Evolutionary conservation across 768 basidiomycete genomes (phyloP), one percentile per base, ranked within the genome.

Genomic region (Trametes cubensis): DNA sequence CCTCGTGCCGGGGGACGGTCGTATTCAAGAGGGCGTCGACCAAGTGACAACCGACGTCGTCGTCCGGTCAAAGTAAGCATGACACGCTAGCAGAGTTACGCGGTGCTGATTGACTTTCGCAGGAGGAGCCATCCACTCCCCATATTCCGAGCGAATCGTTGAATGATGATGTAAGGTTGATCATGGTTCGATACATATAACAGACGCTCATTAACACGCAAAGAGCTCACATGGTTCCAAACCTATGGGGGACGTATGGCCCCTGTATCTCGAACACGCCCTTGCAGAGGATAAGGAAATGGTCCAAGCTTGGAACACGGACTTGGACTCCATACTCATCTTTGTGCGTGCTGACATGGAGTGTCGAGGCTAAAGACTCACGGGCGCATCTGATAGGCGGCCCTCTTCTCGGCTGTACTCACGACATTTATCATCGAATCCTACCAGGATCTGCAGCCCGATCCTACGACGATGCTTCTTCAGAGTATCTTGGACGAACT

Each of bases 381-480:
- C 7, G 1, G 17, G 3, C 20, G 18, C 18, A 20, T 17, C 17
- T 45, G 8, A 8, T 58, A 73, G 73, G 72, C 73, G 13, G 72
- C 70, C 48, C 62, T 74, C 17, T 74, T 73, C 58, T 73, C 73
- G 6, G 69, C 67, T n/a, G 68, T 70, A 14, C 21, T 69, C 38
- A 73, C 73, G 5, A 67, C 73, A 0, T 74, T 74, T 42, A 46
- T 72, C n/a, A 51, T 73, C 21, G 69, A 68, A 34, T 68, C 69
- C 18, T 69, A 69, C 30, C 49, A 47, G 10, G 62, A 50, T 15
- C 61, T 74, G 28, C 64, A 62, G 26, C 68, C 66, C 5, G 55
- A 68, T 23, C 58, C 63, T 5, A 64, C 51, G 25, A 20, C 18
- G 18, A 55, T 65, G 26, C 58, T 66, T 11, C 55, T 57, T 18